Evolutionary conservation across 345 rosid species (phyloP), one percentile per base, ranked within the genome.

Genomic region (Bruguiera parviflora): DNA sequence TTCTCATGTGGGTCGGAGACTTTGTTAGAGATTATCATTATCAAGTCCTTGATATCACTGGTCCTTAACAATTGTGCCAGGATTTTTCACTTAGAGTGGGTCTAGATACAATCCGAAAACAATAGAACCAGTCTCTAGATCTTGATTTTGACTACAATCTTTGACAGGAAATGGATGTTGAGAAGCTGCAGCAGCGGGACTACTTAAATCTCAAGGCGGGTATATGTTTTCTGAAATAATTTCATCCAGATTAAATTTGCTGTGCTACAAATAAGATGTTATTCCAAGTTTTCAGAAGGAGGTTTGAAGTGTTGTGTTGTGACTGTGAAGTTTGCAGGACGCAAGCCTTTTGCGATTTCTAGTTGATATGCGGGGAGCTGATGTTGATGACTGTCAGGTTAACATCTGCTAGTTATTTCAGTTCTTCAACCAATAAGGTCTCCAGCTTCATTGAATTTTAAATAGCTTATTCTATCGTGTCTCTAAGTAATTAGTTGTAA

Each of bases 311-410:
- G 62, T 65, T 62, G 65, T 25, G 58, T 63, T 66, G 21, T 76
- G 47, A 74, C 59, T 76, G 46, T 71, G 53, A 71, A 56, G 71
- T 65, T 70, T 78, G 78, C 84, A 93, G 98, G 98, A 93, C 77
- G 91, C 97, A 32, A 93, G 98, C 79, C 96, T 93, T 61, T 73
- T 93, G 71, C 86, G 96, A 55, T 93, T 93, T 81, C 84, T 91
- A 59, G 97, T 93, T 22, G 98, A 93, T 73, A 91, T 93, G 97
- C 85, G 97, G 4, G 97, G 92, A 78, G 93, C 70, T 71, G 98
- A 43, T 13, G 49, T 43, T 11, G 49, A 43, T 43, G 49, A 43
- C 49, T 4, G 19, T 62, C 98, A 89, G 96, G 98, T 81, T 81
- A 79, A 61, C 59, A 64, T 80, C 61, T 61, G 13, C 51, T 57